These are phyloP conservation scores for Acanthamoeba sp. DNA, from an alignment of 208 protist species.

Conservation along the genomic window DNA sequence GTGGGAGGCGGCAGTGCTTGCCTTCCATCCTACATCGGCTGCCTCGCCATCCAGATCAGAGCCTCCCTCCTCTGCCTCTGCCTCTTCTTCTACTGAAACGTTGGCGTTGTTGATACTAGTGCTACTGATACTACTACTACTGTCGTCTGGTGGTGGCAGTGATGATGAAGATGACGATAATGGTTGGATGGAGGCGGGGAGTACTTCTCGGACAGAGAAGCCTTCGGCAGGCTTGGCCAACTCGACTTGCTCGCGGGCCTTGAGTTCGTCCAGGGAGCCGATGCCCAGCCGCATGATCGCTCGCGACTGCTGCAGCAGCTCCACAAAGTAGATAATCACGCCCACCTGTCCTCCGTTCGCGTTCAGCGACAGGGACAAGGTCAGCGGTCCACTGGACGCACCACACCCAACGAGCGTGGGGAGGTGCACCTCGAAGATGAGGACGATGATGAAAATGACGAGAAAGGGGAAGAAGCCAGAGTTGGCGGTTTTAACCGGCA, in stretches of 20 bases:
- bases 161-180: neutral
- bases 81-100: neutral
- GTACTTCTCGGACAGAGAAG: conserved; percentile 52
- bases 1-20: neutral
- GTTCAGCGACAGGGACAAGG: no score
- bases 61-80: neutral
- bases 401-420: neutral
- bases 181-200: neutral
- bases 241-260: neutral
- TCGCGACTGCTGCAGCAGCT: conserved; percentile 36
- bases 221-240: conserved; percentile 3
- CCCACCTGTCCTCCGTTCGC: conserved; percentile 34
- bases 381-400: neutral
- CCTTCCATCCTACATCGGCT: conserved; percentile 38
- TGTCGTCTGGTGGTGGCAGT: neutral
- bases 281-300: conserved; percentile 41
- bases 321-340: conserved; percentile 23
- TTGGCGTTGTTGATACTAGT: neutral
- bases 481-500: conserved; percentile 83
- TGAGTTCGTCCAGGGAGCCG: conserved; percentile 37
- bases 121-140: neutral
- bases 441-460: conserved; percentile 76
- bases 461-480: conserved; percentile 85
- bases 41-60: conserved; percentile 4
- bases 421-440: conserved; percentile 21